Base-by-base conservation (phyloP, 1,284 basidiomycete genomes). In the Naganishia liquefaciens region DNA sequence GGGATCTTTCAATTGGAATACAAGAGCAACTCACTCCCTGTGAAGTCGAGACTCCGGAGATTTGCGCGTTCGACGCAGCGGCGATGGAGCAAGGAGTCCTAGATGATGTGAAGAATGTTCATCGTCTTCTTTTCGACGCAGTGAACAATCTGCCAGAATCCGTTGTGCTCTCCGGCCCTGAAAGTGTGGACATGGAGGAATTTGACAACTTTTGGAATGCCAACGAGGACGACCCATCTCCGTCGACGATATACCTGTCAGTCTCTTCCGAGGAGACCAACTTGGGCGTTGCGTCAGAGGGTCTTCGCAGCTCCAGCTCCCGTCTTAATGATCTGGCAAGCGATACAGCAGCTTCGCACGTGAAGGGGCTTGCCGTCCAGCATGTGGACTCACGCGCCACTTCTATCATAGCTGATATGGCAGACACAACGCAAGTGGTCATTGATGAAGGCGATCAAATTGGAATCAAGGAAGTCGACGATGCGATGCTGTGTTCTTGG, bases 111-210 rank as follows among this genome's bases (percentile, higher is more conserved):
- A 54, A 44, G 11, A 6, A 25, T 15, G 33, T 28, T 25, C n/a
- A 63, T 47, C 46, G 43, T 42, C 21, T 44, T 21, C 44, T 11
- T 25, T 47, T 37, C 51, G 51, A 37, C 17, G 19, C 10, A 19
- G 33, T 37, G 19, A 53, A 13, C 51, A 39, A 21, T 28, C 2
- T 37, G 1, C 21, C n/a, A 15, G 51, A 53, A 21, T n/a, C 51
- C 3, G 7, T n/a, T 19, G 11, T 28, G 4, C 30, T 67, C 4
- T 47, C 58, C 5, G 63, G 66, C 17, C 66, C 66, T 27, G 66
- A 65, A 25, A 65, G 58, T 47, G 63, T 62, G 23, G 63, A 54
- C 5, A n/a, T 68, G 33, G 51, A 55, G 0, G 66, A 65, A 33
- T 25, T 68, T 21, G 66, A 68, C 43, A 47, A 53, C 10, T 39